phyloP scores from a whole-genome alignment of 2,329 filamentous ascomycete species.

The Ophiosphaerella herpotricha region DNA sequence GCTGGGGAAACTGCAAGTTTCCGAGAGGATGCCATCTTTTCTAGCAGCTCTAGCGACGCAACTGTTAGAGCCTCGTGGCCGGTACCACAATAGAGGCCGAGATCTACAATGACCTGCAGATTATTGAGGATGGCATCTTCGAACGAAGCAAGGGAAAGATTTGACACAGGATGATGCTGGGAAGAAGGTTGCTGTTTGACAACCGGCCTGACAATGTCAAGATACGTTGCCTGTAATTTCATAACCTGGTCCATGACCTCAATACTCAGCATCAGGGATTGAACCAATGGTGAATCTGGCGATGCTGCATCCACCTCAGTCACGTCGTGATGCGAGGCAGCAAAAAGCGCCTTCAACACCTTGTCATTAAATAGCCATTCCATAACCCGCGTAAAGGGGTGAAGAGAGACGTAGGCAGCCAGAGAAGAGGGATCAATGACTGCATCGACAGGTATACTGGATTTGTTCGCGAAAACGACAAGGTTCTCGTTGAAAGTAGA shows the following conservation, averaged over 20 bases:
- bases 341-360: conserved; percentile 78
- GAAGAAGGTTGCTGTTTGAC: conserved; percentile 69
- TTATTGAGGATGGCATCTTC: conserved; percentile 89
- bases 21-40: conserved; percentile 82
- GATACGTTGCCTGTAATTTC: conserved; percentile 87
- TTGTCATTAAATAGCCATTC: conserved; percentile 98
- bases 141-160: conserved; percentile 81
- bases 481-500: conserved; percentile 92
- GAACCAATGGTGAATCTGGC: conserved; percentile 78
- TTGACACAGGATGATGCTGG: conserved; percentile 67
- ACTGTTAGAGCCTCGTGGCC: conserved; percentile 81
- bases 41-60: conserved; percentile 78
- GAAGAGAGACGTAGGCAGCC: conserved; percentile 78
- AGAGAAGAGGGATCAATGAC: conserved; percentile 76
- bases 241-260: conserved; percentile 82
- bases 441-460: conserved; percentile 73
- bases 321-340: conserved; percentile 76
- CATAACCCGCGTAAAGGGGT: conserved; percentile 93
- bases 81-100: conserved; percentile 85
- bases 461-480: conserved; percentile 80
- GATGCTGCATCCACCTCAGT: conserved; percentile 72
- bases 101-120: conserved; percentile 75
- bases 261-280: conserved; percentile 78
- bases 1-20: conserved; percentile 75
- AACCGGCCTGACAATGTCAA: conserved; percentile 82